phyloP scores from a whole-genome alignment of 768 basidiomycete genomes.

The Pulveroboletus frians region DNA sequence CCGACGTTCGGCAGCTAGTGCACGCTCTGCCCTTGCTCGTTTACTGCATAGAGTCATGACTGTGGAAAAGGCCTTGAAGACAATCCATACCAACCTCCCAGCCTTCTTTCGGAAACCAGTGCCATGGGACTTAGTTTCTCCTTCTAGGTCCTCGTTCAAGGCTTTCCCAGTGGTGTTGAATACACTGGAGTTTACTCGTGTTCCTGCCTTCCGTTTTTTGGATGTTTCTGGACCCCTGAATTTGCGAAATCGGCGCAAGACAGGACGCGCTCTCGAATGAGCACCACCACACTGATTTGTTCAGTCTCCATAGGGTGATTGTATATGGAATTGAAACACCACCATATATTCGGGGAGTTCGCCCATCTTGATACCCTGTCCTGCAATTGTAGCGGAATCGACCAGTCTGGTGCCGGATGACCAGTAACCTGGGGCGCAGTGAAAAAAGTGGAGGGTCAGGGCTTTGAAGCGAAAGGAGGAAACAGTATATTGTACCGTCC shows the following conservation, averaged over 20 bases:
- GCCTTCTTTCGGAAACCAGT: constrained; percentile 71
- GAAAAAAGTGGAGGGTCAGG: constrained; percentile 4
- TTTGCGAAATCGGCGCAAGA: constrained; percentile 39
- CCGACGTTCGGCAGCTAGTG: constrained; percentile 66
- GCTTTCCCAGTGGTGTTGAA: constrained; percentile 56
- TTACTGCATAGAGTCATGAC: constrained; percentile 44
- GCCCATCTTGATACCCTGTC: constrained; percentile 46
- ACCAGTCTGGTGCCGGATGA: constrained; percentile 67
- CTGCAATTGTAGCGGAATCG: constrained; percentile 54
- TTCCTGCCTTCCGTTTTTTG: constrained; percentile 68
- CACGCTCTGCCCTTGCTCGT: constrained; percentile 73
- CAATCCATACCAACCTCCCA: constrained; percentile 42
- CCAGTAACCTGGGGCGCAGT: constrained; percentile 60
- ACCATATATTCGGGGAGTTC: constrained; percentile 80
- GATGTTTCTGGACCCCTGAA: constrained; percentile 57
- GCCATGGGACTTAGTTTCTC: constrained; percentile 39
- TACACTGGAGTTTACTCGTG: constrained; percentile 54
- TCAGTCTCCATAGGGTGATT: background rate
- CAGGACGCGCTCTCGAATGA: constrained; percentile 57
- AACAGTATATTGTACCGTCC: constrained; percentile 48
- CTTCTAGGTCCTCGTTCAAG: constrained; percentile 40
- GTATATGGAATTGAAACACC: background rate
- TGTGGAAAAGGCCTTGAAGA: background rate
- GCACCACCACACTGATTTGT: constrained; percentile 69
- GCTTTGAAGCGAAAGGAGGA: background rate